Base-by-base conservation (phyloP, 257 asterid genomes). In the Avicennia marina region DNA sequence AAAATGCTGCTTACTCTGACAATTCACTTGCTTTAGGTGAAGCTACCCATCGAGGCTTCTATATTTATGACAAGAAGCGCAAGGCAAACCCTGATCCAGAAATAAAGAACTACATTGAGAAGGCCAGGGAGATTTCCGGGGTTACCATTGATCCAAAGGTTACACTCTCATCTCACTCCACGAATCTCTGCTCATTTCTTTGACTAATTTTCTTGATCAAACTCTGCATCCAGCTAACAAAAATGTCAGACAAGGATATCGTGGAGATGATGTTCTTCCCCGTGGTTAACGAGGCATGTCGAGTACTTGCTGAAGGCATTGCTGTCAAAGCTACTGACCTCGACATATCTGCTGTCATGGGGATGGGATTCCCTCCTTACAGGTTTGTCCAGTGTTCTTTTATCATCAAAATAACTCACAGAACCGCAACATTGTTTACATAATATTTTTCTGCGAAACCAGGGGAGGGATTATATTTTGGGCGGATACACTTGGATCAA, bases 281-380 rank as follows among this genome's bases (percentile, higher is more conserved):
- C 0, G 89, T 81, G 74, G 95, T 93, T 67, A 93, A 93, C 3
- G 99, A 93, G 87, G 95, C 95, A 0, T 93, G 97, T 55, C 83
- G 96, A 25, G 95, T 93, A 36, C 89, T 89, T 22, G 89, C 76
- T 38, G 96, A 93, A 65, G 95, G 96, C 24, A 89, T 93, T 52
- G 91, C 81, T n/a, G 86, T 84, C 63, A 89, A 89, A 70, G 86
- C 99, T 56, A 73, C 96, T 13, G 99, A 93, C 74, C 94, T 93
- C 6, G 99, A 93, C 81, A 76, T 93, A 34, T 72, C 99, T 48
- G 80, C 89, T 42, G 87, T 93, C 46, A 84, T 89, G 99, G 97
- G 99, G 68, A 81, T 86, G 94, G 99, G 99, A 8, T 93, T 86
- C 64, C 97, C 99, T 8, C 87, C 97, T 49, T 93, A 89, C 85